Evolutionary conservation across 257 asterid genomes (phyloP), one percentile per base, ranked within the genome.

Genomic region (Gentiana straminea): DNA sequence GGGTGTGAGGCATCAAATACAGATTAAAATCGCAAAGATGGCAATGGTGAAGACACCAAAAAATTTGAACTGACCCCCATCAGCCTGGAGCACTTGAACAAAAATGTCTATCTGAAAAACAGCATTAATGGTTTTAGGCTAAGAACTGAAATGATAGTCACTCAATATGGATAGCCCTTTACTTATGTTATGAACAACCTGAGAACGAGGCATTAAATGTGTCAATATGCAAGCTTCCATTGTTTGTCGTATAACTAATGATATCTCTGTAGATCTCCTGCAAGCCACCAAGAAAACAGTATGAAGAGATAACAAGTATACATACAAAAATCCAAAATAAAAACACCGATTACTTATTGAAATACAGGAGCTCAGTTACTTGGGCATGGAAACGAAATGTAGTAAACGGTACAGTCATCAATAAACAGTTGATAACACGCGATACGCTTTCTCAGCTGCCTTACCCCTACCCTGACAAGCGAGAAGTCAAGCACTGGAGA

Each of bases 71-170:
- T 64, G 74, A 89, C 95, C 97, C 69, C 99, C 97, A 67, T 92
- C 99, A 56, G 99, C 99, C 75, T 92, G 97, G 61, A 92, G 97
- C 77, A 88, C 99, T 75, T 88, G 97, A 74, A 88, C 91, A 78
- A 81, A 92, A 39, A 92, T 92, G 65, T 92, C 97, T 57, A 92
- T 88, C 99, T 92, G 91, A 60, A 70, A 77, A 64, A 55, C 8
- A 56, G 59, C 64, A 54, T 35, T 39, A 44, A 44, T 37, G 24
- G 58, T 41, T 5, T 15, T 39, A 51, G 45, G 32, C 63, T 37
- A 38, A 38, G 32, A 48, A 35, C 49, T 39, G n/a, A 15, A 62
- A 52, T 33, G 33, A 57, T 3, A 51, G 10, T 7, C 33, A 58
- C 49, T 61, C 32, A 41, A 53, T 39, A 57, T 56, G 4, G 24